Conservation (phyloP, 176 grass and related monocot genomes). For the Oryza glumipatula region DNA sequence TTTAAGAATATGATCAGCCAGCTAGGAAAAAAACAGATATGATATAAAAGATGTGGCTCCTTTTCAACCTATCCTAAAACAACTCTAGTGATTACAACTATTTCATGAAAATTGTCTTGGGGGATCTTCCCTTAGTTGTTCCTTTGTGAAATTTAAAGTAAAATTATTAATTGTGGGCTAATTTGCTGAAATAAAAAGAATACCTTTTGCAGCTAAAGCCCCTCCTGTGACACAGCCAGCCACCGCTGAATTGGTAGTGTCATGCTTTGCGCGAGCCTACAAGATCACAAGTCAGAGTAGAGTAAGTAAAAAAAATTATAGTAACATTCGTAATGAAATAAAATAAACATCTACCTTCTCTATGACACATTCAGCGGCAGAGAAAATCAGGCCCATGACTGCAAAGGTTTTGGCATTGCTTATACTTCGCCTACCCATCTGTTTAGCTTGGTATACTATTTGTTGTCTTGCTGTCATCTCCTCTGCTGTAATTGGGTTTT, state of each 20-base stretch:
- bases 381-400: conserved; percentile 91
- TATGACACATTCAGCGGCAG: conserved; percentile 80
- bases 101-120: conserved; percentile 32
- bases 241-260: conserved; percentile 79
- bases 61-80: conserved; percentile 24
- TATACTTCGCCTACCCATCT: conserved; percentile 90
- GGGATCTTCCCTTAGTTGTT: conserved; percentile 3
- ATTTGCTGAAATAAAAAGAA: conserved; percentile 5
- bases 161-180: neutral
- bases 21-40: neutral
- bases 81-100: neutral
- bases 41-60: neutral
- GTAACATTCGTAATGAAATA: neutral
- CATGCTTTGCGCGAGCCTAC: conserved; percentile 90
- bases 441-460: conserved; percentile 78
- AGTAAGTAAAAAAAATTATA: conserved; percentile 23
- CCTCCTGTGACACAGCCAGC: conserved; percentile 96
- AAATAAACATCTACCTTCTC: conserved; percentile 66
- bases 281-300: conserved; percentile 29
- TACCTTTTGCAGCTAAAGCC: conserved; percentile 81
- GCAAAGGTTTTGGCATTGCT: conserved; percentile 90
- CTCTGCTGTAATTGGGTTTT: conserved; percentile 73
- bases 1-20: neutral
- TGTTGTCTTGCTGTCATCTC: conserved; percentile 88
- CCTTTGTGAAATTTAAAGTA: neutral